Percentiles rank a stretch among this genome's conserved stretches.
phyloP scores from a whole-genome alignment of 257 asterid species.

The Solanum raphanifolium region DNA sequence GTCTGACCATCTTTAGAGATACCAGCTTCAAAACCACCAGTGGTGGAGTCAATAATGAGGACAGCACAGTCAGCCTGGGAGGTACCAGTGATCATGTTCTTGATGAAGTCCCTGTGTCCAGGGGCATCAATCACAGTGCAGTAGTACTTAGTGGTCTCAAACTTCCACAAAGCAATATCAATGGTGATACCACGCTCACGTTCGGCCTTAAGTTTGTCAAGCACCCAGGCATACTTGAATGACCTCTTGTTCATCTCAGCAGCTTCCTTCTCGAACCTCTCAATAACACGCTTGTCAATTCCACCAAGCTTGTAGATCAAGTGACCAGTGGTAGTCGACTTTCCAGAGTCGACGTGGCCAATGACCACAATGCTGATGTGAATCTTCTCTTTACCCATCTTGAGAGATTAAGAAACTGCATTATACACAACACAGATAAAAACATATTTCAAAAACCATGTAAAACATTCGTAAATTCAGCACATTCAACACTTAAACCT shows the following conservation, averaged over 20 bases:
- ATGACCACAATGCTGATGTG: conserved; percentile 39
- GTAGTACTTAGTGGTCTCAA: conserved; percentile 78
- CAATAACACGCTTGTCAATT: conserved; percentile 79
- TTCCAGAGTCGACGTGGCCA: conserved; percentile 43
- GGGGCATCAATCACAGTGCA: conserved; percentile 89
- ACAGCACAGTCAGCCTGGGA: conserved; percentile 89
- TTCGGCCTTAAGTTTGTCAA: conserved; percentile 87
- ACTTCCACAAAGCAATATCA: conserved; percentile 81
- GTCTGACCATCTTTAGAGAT: conserved; percentile 85
- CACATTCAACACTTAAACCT: neutral
- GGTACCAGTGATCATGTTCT: conserved; percentile 81
- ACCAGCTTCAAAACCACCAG: conserved; percentile 88
- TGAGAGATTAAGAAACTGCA: neutral
- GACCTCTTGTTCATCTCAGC: conserved; percentile 88
- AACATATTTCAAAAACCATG: neutral
- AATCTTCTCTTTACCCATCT: conserved; percentile 31
- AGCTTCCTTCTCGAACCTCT: conserved; percentile 84
- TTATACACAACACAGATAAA: neutral
- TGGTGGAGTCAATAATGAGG: conserved; percentile 71
- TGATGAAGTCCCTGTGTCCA: conserved; percentile 76
- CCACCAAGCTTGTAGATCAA: conserved; percentile 81
- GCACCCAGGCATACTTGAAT: conserved; percentile 86
- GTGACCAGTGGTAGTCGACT: conserved; percentile 41
- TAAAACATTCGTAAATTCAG: neutral
- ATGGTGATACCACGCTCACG: conserved; percentile 89